Evolutionary conservation across 495 filamentous ascomycete species (phyloP).

Genomic region (Neurospora sp.): DNA sequence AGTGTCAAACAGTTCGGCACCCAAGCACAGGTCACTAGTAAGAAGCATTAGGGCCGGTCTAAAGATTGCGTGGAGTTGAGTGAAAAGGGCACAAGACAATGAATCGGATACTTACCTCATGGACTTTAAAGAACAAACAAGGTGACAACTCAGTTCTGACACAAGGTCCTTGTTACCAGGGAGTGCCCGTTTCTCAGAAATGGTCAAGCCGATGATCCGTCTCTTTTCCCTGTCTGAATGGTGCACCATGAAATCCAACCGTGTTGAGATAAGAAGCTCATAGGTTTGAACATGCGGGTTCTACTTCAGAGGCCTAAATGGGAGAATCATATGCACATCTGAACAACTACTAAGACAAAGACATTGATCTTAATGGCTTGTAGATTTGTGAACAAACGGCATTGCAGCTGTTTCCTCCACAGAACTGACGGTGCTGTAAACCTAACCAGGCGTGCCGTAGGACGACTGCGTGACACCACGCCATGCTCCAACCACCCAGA

Average conservation of each 20-base stretch:
- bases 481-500: neutral
- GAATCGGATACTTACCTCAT: neutral
- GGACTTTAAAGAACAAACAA: neutral
- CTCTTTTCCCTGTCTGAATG: neutral
- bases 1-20: neutral
- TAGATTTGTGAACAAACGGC: neutral
- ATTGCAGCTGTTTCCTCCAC: neutral
- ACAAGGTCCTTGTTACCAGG: neutral
- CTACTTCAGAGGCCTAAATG: neutral
- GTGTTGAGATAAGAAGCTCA: neutral
- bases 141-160: neutral
- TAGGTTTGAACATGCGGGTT: neutral
- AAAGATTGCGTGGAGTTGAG: neutral
- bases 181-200: neutral
- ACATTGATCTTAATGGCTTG: neutral
- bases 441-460: neutral
- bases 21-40: neutral
- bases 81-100: neutral
- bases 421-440: neutral
- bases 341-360: neutral
- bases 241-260: neutral
- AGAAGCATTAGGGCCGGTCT: neutral
- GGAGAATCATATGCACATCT: neutral
- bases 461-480: neutral
- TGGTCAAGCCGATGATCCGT: neutral